Conservation (phyloP, 2,329 filamentous ascomycete species). For the Diplocarpon mali region DNA sequence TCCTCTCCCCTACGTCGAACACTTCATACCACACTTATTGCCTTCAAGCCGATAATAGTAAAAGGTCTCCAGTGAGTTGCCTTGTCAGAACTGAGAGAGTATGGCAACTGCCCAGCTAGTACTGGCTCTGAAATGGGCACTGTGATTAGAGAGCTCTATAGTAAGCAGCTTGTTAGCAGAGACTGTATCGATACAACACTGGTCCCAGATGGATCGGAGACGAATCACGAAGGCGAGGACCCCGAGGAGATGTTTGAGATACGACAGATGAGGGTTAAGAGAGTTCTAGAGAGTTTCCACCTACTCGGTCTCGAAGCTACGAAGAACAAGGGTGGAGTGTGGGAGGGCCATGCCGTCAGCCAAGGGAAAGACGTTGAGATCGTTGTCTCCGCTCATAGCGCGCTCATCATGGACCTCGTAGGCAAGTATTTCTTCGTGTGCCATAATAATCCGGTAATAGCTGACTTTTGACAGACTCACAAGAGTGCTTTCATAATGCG, state of each 20-base stretch:
- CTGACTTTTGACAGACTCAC: not conserved
- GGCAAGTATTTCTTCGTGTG: not conserved
- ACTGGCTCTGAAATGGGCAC: conserved; percentile 36
- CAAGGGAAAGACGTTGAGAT: conserved; percentile 3
- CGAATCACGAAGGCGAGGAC: not conserved
- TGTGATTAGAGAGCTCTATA: not conserved
- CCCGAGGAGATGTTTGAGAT: not conserved
- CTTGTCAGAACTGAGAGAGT: conserved; percentile 69
- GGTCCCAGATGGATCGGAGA: not conserved
- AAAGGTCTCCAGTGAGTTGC: conserved; percentile 38
- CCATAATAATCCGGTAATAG: not conserved
- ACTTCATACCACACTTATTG: conserved; percentile 60
- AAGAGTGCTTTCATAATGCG: not conserved
- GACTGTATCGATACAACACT: not conserved
- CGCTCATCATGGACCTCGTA: not conserved
- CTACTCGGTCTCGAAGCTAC: conserved; percentile 1
- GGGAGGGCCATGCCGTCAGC: not conserved
- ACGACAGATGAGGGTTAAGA: not conserved
- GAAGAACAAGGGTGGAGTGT: not conserved
- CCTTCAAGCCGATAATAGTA: conserved; percentile 47
- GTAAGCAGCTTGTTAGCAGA: not conserved
- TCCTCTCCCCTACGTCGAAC: conserved; percentile 72
- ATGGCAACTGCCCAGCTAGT: conserved; percentile 62
- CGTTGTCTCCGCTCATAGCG: conserved; percentile 1
- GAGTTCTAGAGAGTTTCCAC: not conserved